Conservation (phyloP, 352 stramenopile species). For the Pythium biforme region DNA sequence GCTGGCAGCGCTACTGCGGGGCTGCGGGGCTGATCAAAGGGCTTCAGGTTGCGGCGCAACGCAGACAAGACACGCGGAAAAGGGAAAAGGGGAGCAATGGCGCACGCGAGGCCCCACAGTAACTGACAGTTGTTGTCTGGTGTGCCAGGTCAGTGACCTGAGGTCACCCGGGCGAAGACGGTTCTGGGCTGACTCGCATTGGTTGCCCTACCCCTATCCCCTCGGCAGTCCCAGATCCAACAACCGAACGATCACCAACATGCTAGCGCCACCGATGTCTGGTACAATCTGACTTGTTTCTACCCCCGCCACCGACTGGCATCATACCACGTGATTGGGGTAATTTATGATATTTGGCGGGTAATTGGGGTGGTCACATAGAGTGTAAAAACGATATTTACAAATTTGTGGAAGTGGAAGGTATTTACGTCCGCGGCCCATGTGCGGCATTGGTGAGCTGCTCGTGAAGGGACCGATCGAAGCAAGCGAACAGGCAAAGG, state of each 20-base stretch:
- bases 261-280: neutral
- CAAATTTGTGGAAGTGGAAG: neutral
- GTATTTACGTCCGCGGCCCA: neutral
- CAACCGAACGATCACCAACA: neutral
- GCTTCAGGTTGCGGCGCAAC: neutral
- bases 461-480: neutral
- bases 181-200: neutral
- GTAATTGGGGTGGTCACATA: neutral
- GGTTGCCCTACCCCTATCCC: neutral
- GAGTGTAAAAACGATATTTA: constrained; percentile 6
- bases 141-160: too few relatives aligned
- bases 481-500: constrained; percentile 14
- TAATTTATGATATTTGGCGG: neutral
- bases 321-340: neutral
- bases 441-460: constrained; percentile 19
- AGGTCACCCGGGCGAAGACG: too few relatives aligned
- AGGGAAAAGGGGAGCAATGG: constrained; percentile 3
- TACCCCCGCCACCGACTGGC: neutral
- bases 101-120: neutral
- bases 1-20: too few relatives aligned
- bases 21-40: too few relatives aligned
- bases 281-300: neutral
- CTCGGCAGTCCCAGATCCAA: too few relatives aligned
- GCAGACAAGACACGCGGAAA: neutral
- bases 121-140: too few relatives aligned